Conservation (phyloP, 2,329 filamentous ascomycete species). For the Trichophyton mentagrophytes region DNA sequence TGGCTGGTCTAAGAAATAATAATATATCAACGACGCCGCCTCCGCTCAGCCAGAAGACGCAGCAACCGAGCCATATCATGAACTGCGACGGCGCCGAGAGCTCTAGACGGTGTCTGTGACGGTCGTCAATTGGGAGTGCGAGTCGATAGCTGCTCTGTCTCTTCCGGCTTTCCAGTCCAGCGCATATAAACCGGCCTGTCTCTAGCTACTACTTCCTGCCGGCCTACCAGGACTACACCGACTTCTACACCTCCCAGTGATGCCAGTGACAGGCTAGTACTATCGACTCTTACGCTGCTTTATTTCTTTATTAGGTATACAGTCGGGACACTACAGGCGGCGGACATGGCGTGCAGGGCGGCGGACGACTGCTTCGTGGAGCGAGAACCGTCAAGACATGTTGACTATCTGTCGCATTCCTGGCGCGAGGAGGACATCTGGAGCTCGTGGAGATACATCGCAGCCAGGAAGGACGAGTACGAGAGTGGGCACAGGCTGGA, state of each 20-base stretch:
- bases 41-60: too few species aligned
- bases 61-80: too few species aligned
- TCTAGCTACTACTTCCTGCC: background rate
- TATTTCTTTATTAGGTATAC: background rate
- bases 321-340: background rate
- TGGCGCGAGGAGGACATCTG: constrained; percentile 96
- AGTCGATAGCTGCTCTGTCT: too few species aligned
- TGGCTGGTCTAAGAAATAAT: too few species aligned
- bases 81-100: too few species aligned
- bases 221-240: background rate
- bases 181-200: too few species aligned
- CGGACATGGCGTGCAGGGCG: background rate
- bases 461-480: constrained; percentile 64
- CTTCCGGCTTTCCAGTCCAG: background rate
- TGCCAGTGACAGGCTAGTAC: background rate
- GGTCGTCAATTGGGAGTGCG: too few species aligned
- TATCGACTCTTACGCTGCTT: background rate
- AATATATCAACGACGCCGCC: too few species aligned
- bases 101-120: too few species aligned
- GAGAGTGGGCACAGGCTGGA: constrained; percentile 72
- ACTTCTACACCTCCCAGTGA: background rate
- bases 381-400: constrained; percentile 66
- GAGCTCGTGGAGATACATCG: constrained; percentile 91
- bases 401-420: constrained; percentile 89
- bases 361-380: constrained; percentile 63